Base-by-base conservation (phyloP, 2,329 filamentous ascomycete genomes). In the Penicillium sp. region DNA sequence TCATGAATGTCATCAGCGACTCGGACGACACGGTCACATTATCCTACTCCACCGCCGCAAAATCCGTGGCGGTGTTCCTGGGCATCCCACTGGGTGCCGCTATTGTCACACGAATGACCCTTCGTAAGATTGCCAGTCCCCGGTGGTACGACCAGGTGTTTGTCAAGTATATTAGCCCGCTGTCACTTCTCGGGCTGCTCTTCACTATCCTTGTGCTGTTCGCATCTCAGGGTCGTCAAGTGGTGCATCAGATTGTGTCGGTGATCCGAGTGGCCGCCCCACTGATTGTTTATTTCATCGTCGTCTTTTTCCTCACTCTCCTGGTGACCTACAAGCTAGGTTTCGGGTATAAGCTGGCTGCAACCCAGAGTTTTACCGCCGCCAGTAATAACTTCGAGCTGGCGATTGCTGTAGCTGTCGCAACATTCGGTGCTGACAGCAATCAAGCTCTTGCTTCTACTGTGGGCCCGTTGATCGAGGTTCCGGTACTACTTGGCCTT, bases 301-400 rank as follows among this genome's bases (percentile, higher is more conserved):
- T 89, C 61, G 85, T 95, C 58, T 97, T 96, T 79, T 85, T 87
- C 52, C 68, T 81, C 1, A 95, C 91, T 0, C 79, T 94, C 1
- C 80, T 79, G 42, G 78, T 88, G 2, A 83, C 86, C 4, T 81
- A 83, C 52, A 83, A 81, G 19, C 77, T 89, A 14, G 89, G 91
- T 0, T 93, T 93, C 59, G 87, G 86, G 0, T 96, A 95, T 72
- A 83, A 83, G 37, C 73, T 93, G 1, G 83, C 85, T 1, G 83
- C 84, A 8, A 93, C 92, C 2, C 92, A 96, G 77, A 93, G 90
- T 71, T 95, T 96, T 69, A 96, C 91, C 0, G 93, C 92, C 0
- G 90, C 91, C 1, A 96, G 92, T 73, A 97, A 97, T 72, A 96
- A 97, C 73, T 97, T 97, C 70, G 93, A 97, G 79, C 80, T 96